Conservation (phyloP, 371 early-diverging fungal genomes). For the Mortierella sp. region DNA sequence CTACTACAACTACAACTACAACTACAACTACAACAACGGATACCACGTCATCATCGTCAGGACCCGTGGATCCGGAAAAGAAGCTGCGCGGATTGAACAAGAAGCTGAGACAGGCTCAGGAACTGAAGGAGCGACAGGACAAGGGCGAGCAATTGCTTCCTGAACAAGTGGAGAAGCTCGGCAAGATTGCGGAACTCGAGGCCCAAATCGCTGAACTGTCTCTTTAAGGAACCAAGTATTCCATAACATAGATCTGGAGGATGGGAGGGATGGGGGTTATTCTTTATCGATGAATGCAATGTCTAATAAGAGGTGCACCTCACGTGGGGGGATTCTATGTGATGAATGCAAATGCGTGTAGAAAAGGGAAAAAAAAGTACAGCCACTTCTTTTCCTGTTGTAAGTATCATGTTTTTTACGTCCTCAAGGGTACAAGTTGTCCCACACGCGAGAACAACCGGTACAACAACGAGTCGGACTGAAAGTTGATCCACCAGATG, state of each 20-base stretch:
- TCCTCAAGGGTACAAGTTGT: neutral
- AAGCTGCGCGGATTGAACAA: constrained; percentile 59
- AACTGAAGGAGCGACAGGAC: constrained; percentile 55
- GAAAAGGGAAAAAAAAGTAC: too few relatives aligned
- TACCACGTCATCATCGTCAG: too few relatives aligned
- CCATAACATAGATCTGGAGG: too few relatives aligned
- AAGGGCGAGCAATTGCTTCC: constrained; percentile 52
- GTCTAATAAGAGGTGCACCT: too few relatives aligned
- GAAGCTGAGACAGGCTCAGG: constrained; percentile 60
- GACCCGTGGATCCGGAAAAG: constrained; percentile 58
- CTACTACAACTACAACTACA: neutral
- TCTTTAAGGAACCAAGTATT: too few relatives aligned
- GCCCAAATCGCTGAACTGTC: constrained; percentile 49
- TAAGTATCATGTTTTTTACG: too few relatives aligned
- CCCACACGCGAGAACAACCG: constrained; percentile 12
- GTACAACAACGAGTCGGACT: constrained; percentile 23
- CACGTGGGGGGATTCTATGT: too few relatives aligned
- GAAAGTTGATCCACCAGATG: constrained; percentile 46
- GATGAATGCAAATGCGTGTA: too few relatives aligned
- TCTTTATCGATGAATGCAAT: too few relatives aligned
- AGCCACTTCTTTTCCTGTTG: too few relatives aligned
- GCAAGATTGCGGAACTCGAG: constrained; percentile 46
- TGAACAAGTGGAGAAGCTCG: constrained; percentile 59
- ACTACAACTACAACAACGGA: neutral
- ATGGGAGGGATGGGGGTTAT: too few relatives aligned